Base-by-base conservation (phyloP, 345 rosid species). In the Isatis tinctoria region DNA sequence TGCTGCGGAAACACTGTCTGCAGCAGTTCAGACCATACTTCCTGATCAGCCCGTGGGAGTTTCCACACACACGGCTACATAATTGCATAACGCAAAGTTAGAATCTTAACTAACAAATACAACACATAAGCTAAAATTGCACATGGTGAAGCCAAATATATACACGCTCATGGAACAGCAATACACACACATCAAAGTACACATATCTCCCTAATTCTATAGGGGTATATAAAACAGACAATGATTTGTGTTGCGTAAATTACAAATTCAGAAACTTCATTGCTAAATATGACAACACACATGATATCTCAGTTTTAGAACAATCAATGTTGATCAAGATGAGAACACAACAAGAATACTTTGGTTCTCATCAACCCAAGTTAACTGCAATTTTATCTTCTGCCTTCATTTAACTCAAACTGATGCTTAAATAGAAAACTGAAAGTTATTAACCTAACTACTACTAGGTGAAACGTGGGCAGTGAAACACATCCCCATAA, bases 1-100 rank as follows among this genome's bases (percentile, higher is more conserved):
- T 69, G 85, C 86, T 64, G 43, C 80, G 74, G 51, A 59, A 75
- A 5, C 77, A 70, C 67, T 83, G 73, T 13, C 65, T 64, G 16
- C 83, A 80, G 53, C 80, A 80, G 67, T 70, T 80, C 16, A 80
- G 83, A 3, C 80, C 83, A 67, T 80, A 76, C 80, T 80, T 80
- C 56, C 83, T 61, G n/a, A 80, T 80, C 43, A 80, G 11, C 4
- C 80, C 83, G 64, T 80, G 83, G 2, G 83, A 78, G 58, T 80
- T 80, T 20, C 83, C 81, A 0, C 81, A 80, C 22, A 76, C 59
- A 17, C 75, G 51, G 48, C 76, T 51, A 51, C 63, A 74, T 17
- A 33, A 6, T 28, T 4, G 6, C 40, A 47, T 17, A 6, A 0
- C 3, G 17, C 0, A 47, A 47, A 47, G 52, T 47, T 8, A 47